Conservation (phyloP, 768 basidiomycete genomes). For the Podaxis sp. region DNA sequence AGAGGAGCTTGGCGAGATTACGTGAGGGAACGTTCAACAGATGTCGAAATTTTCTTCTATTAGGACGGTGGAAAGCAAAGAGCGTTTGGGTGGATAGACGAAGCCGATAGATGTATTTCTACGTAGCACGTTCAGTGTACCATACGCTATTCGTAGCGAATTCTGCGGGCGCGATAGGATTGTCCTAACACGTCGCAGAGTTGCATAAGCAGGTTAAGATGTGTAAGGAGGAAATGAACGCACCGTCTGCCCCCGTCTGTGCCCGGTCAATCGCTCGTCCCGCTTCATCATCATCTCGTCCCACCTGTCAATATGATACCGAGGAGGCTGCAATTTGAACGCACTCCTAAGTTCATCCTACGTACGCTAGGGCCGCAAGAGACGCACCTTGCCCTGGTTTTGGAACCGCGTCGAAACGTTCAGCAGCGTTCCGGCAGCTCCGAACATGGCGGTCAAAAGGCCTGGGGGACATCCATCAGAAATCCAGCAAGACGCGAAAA, state of each 20-base stretch:
- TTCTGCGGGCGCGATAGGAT: slow-evolving; percentile 64
- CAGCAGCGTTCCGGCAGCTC: slow-evolving; percentile 84
- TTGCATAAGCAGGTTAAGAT: neutral
- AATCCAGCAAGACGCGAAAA: neutral
- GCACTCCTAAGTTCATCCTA: neutral
- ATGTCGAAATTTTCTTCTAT: neutral
- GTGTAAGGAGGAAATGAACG: slow-evolving; percentile 27
- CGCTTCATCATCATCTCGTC: slow-evolving; percentile 96
- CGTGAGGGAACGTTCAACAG: neutral
- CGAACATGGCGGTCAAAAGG: slow-evolving; percentile 86
- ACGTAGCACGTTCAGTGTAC: slow-evolving; percentile 59
- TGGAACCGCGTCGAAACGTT: slow-evolving; percentile 76
- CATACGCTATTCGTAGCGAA: slow-evolving; percentile 77
- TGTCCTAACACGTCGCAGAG: slow-evolving; percentile 43
- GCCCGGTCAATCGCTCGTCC: slow-evolving; percentile 86
- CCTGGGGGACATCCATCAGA: slow-evolving; percentile 38
- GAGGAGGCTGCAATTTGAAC: slow-evolving; percentile 56
- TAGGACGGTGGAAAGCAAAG: neutral
- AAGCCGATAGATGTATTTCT: neutral
- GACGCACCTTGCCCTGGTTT: slow-evolving; percentile 85
- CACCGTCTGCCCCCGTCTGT: slow-evolving; percentile 82
- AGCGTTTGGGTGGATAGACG: neutral
- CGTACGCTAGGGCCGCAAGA: neutral
- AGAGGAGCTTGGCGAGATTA: neutral
- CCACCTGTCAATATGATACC: slow-evolving; percentile 87